Evolutionary conservation across 2,329 filamentous ascomycete genomes (phyloP), one percentile per base, ranked within the genome.

Genomic region (Sarocladium kiliense): DNA sequence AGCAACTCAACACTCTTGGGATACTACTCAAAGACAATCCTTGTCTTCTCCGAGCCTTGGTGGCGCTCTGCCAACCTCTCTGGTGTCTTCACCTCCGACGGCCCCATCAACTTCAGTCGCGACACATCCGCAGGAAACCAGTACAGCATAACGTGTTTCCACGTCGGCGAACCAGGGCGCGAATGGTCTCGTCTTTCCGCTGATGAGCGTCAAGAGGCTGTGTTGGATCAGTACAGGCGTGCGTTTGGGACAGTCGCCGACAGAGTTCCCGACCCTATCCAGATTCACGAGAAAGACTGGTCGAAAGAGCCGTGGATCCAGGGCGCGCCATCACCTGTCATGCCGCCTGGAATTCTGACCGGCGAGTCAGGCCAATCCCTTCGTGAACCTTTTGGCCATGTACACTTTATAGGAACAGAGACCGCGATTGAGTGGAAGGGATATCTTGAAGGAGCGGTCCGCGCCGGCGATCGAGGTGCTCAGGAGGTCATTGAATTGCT

Each of bases 41-140:
- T 77, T 10, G 66, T 73, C 27, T 81, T 75, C 63, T 55, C 63
- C 1, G 62, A 62, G 3, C 73, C 77, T 0, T 81, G 74, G 63
- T 82, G 79, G 80, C 62, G 68, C 1, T 61, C 68, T 0, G 56
- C 64, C 1, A 69, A 71, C 0, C 65, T 74, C 16, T 73, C 69
- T 41, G 78, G 76, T 4, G 65, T 75, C 19, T 65, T 71, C 2
- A 69, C 71, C 53, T 74, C 71, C 0, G 70, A 49, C 14, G 65
- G 65, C 0, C 66, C 66, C 10, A 56, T 68, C 32, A 57, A 56
- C 58, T 66, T 68, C 45, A 63, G 60, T 9, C 62, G 65, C 56
- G 66, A 68, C 42, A 66, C 60, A 1, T 64, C 59, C 30, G 57
- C 57, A 2, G 55, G 70, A 44, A 49, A 45, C 1, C 61, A 66